Conservation (phyloP, 371 early-diverging fungal genomes). For the Rozella allomycis region DNA sequence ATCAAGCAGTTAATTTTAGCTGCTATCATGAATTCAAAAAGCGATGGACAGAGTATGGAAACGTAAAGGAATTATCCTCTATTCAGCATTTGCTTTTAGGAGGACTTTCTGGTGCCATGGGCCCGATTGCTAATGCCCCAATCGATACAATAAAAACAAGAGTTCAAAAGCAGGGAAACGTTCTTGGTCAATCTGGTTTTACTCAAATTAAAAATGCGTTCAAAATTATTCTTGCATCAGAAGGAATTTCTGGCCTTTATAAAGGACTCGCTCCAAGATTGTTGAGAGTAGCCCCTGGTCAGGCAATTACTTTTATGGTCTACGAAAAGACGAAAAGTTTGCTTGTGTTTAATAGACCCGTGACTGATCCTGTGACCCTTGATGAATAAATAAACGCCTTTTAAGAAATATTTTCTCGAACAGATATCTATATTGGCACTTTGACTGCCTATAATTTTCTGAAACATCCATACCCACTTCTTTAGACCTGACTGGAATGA, state of each 20-base stretch:
- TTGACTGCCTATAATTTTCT: no score
- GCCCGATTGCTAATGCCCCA: conserved; percentile 80
- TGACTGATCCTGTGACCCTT: no score
- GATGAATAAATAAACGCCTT: no score
- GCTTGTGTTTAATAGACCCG: neutral
- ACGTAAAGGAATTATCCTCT: conserved; percentile 58
- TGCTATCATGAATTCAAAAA: conserved; percentile 81
- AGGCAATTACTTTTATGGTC: conserved; percentile 31
- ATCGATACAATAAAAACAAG: conserved; percentile 96
- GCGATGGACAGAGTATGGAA: conserved; percentile 30
- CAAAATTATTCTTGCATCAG: conserved; percentile 47
- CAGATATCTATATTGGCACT: no score
- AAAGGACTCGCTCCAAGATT: conserved; percentile 86
- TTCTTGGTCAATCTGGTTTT: conserved; percentile 47
- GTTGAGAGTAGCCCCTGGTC: conserved; percentile 44
- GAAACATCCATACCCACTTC: no score
- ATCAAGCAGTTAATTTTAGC: conserved; percentile 96
- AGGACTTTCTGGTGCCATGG: conserved; percentile 66
- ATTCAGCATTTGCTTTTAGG: conserved; percentile 79
- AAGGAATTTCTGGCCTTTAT: conserved; percentile 82
- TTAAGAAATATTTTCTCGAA: no score
- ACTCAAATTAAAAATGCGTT: conserved; percentile 44
- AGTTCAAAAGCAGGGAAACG: conserved; percentile 57
- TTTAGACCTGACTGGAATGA: no score
- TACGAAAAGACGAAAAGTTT: conserved; percentile 27